These are phyloP conservation scores for Alopecurus myosuroides DNA, from an alignment of 176 grass and related monocot genomes.

Conservation along the genomic window DNA sequence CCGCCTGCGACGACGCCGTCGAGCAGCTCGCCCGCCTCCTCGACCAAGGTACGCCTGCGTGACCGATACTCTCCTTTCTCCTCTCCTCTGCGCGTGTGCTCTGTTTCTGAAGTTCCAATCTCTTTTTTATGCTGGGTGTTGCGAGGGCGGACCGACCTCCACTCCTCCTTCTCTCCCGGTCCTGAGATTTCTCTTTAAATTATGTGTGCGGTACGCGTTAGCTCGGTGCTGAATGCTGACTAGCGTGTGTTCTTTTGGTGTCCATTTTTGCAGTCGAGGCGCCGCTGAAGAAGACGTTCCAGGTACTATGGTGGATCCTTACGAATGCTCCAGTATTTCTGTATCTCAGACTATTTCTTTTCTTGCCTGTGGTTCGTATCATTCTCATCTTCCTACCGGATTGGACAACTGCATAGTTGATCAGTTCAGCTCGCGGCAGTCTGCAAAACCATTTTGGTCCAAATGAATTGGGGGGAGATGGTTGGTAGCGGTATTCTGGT, in stretches of 20 bases:
- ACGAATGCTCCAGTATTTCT: neutral
- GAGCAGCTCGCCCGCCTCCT: slow-evolving; percentile 69
- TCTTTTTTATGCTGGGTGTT: neutral
- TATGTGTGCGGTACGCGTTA: neutral
- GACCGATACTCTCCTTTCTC: neutral
- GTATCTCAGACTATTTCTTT: neutral
- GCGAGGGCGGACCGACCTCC: neutral
- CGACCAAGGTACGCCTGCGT: slow-evolving; percentile 45
- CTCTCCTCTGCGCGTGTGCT: neutral
- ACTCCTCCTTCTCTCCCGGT: neutral
- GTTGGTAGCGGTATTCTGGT: too few species aligned
- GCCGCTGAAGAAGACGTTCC: slow-evolving; percentile 71
- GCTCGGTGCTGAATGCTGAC: neutral
- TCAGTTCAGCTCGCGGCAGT: slow-evolving; percentile 12
- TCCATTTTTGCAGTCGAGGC: slow-evolving; percentile 54
- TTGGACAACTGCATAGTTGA: neutral
- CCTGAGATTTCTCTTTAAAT: neutral
- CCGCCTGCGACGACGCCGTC: slow-evolving; percentile 55
- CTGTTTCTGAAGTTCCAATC: neutral
- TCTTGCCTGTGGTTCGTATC: neutral
- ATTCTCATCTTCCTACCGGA: neutral
- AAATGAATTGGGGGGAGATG: neutral
- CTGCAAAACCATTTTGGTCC: neutral
- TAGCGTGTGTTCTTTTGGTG: neutral
- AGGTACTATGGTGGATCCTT: slow-evolving; percentile 51